Evolutionary conservation across 176 grass and related monocot genomes (phyloP).

Genomic region (Areca catechu): DNA sequence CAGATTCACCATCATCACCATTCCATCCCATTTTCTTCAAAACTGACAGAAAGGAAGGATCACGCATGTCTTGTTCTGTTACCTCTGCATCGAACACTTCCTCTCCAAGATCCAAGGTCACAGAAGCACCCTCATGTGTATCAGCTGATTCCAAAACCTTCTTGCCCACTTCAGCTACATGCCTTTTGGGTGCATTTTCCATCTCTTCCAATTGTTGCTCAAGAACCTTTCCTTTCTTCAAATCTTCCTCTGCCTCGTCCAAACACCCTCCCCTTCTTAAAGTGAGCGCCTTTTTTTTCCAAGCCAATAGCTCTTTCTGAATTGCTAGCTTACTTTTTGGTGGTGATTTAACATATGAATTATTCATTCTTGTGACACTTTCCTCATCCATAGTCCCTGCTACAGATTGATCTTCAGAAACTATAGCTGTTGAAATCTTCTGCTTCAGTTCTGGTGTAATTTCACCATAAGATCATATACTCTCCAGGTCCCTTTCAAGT

Average conservation of each 20-base stretch:
- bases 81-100: slow-evolving; percentile 53
- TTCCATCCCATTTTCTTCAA: slow-evolving; percentile 81
- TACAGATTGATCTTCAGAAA: background rate
- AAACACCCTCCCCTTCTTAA: slow-evolving; percentile 84
- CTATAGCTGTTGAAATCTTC: slow-evolving; percentile 20
- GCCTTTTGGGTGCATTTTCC: slow-evolving; percentile 40
- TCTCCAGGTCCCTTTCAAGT: slow-evolving; percentile 61
- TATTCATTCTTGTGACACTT: slow-evolving; percentile 10
- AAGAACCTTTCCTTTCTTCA: slow-evolving; percentile 70
- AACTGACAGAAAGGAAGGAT: slow-evolving; percentile 59
- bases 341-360: slow-evolving; percentile 16
- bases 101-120: slow-evolving; percentile 40
- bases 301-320: slow-evolving; percentile 76
- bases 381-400: background rate
- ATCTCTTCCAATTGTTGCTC: slow-evolving; percentile 86
- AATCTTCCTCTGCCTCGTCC: slow-evolving; percentile 64
- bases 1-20: slow-evolving; percentile 33
- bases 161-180: slow-evolving; percentile 21
- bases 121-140: slow-evolving; percentile 11
- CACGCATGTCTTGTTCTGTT: slow-evolving; percentile 74
- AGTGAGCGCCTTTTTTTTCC: slow-evolving; percentile 79
- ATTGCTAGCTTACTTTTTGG: slow-evolving; percentile 74
- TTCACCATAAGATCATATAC: slow-evolving; percentile 20
- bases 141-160: slow-evolving; percentile 1
- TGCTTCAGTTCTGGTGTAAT: slow-evolving; percentile 21